Percentiles rank a stretch among this genome's conserved stretches.
phyloP scores from a whole-genome alignment of 2,329 filamentous ascomycete genomes.

The Scedosporium apiospermum region DNA sequence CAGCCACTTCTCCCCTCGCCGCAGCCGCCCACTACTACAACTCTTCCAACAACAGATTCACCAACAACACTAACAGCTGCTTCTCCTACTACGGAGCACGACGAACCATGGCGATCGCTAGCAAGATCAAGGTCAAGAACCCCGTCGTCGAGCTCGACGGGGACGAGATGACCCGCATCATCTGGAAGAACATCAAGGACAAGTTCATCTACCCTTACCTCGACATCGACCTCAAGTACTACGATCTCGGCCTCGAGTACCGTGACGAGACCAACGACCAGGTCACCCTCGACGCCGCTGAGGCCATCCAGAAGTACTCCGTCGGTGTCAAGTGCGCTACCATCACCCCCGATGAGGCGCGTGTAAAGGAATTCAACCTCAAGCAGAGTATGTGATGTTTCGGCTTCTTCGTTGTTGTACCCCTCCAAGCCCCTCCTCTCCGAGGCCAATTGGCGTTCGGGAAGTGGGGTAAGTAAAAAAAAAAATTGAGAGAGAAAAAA shows the following conservation, averaged over 20 bases:
- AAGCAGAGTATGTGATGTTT: constrained; percentile 70
- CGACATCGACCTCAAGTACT: constrained; percentile 97
- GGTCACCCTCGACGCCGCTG: constrained; percentile 88
- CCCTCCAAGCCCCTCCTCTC: constrained; percentile 7
- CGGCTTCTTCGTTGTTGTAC: constrained; percentile 3
- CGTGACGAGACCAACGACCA: constrained; percentile 93
- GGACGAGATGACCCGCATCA: constrained; percentile 94
- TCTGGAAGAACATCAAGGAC: constrained; percentile 99
- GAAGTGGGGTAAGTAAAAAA: neutral
- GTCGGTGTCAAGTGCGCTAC: constrained; percentile 99
- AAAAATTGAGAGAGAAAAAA: neutral
- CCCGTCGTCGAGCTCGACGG: constrained; percentile 96
- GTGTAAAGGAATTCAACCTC: constrained; percentile 95
- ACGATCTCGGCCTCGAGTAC: constrained; percentile 87
- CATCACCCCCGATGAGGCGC: constrained; percentile 94
- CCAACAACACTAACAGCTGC: constrained; percentile 6
- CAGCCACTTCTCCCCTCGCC: neutral
- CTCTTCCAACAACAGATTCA: constrained; percentile 1
- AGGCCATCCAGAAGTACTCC: constrained; percentile 98
- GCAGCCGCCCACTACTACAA: neutral
- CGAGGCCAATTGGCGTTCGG: neutral
- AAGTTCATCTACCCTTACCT: constrained; percentile 96
- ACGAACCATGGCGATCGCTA: constrained; percentile 43
- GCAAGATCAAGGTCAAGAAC: constrained; percentile 99
- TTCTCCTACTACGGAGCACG: constrained; percentile 9